These are phyloP conservation scores for Orbilia javanica DNA, from an alignment of 2,329 filamentous ascomycete genomes.

Conservation along the genomic window DNA sequence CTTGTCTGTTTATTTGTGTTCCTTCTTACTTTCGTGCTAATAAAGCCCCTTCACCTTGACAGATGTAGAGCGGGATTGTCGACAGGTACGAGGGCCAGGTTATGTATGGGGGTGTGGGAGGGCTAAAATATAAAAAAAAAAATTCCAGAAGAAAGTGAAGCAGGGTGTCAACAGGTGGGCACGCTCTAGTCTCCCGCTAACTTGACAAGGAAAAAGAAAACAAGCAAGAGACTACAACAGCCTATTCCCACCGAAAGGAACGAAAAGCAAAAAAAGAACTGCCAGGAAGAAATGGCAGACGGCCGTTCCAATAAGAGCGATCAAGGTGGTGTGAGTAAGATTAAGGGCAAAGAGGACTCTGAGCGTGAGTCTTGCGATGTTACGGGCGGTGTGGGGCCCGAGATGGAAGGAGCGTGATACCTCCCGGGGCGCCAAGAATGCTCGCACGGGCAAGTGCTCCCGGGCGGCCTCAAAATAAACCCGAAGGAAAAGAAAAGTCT, in stretches of 20 bases:
- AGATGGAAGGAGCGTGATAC: constrained; percentile 50
- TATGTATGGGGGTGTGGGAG: constrained; percentile 56
- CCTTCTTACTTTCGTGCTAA: constrained; percentile 41
- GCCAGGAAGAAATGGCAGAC: constrained; percentile 44
- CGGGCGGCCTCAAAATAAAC: constrained; percentile 26
- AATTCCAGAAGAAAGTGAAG: constrained; percentile 58
- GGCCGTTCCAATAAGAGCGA: constrained; percentile 51
- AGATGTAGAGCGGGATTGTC: constrained; percentile 58
- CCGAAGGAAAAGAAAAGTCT: constrained; percentile 41
- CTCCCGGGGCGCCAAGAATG: constrained; percentile 36
- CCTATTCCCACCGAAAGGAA: constrained; percentile 48
- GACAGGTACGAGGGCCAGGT: constrained; percentile 58
- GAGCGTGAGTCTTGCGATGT: constrained; percentile 35
- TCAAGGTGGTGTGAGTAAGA: constrained; percentile 41
- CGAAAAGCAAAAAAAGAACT: constrained; percentile 30
- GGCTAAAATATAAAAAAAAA: constrained; percentile 59
- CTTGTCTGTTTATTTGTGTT: constrained; percentile 29
- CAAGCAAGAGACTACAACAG: constrained; percentile 27
- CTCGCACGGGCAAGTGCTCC: constrained; percentile 30
- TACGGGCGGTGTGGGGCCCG: constrained; percentile 52
- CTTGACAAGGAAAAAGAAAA: background rate
- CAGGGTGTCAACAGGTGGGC: constrained; percentile 57
- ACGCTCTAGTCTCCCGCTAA: constrained; percentile 52
- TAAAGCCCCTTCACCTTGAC: constrained; percentile 57
- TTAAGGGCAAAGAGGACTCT: constrained; percentile 51